A percentile compares a stretch with the other conserved stretches of the same genome.
Conservation (phyloP, 1,139 yeast species). For the Yamadazyma blattariae region DNA sequence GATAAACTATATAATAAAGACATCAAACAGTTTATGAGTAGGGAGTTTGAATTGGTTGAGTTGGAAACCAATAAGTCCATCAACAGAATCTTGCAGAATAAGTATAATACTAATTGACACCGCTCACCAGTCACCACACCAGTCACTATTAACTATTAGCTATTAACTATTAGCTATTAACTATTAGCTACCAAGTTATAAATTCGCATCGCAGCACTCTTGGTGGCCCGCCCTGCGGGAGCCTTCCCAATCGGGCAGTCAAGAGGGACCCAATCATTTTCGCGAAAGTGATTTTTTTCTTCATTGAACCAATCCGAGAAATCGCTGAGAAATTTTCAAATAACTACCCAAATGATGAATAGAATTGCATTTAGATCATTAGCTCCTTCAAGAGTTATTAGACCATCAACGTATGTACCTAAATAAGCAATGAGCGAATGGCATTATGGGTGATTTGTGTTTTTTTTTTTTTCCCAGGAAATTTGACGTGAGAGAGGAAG, state of each 20-base stretch:
- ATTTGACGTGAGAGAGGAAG: too few relatives aligned
- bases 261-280: conserved; percentile 31
- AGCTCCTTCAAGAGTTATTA: conserved; percentile 38
- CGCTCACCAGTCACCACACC: too few relatives aligned
- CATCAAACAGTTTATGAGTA: conserved; percentile 28
- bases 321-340: conserved; percentile 16
- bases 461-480: too few relatives aligned
- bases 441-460: neutral
- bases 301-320: conserved; percentile 20
- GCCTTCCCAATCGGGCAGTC: conserved; percentile 34
- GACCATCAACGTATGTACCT: conserved; percentile 52
- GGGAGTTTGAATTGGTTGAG: conserved; percentile 27
- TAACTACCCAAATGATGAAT: conserved; percentile 39
- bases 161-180: too few relatives aligned
- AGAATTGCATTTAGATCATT: conserved; percentile 47
- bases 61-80: conserved; percentile 28
- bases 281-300: too few relatives aligned
- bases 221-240: too few relatives aligned
- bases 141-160: too few relatives aligned
- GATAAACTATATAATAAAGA: conserved; percentile 18
- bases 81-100: conserved; percentile 11
- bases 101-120: conserved; percentile 1
- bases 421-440: neutral
- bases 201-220: too few relatives aligned
- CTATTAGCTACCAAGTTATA: too few relatives aligned